These are phyloP conservation scores for Cyberlindnera euphorbiae DNA, from an alignment of 805 yeast genomes.

Conservation along the genomic window DNA sequence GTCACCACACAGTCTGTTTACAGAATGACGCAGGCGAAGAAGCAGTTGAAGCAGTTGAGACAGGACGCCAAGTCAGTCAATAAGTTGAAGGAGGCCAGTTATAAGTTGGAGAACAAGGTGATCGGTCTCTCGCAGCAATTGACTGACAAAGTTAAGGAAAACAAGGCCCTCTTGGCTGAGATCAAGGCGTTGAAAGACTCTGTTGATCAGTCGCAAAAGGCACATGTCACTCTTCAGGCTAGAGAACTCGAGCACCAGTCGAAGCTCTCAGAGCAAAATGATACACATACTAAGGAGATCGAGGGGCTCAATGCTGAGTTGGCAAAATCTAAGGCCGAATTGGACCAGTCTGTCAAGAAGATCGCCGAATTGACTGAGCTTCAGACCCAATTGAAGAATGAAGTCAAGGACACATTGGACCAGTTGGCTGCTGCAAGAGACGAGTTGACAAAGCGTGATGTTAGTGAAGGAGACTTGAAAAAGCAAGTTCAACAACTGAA, in stretches of 20 bases:
- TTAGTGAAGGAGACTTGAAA: constrained; percentile 57
- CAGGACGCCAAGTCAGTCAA: constrained; percentile 90
- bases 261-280: constrained; percentile 39
- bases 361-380: constrained; percentile 55
- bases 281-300: constrained; percentile 45
- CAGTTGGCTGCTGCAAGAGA: constrained; percentile 58
- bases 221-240: constrained; percentile 49
- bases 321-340: constrained; percentile 47
- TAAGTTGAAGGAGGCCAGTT: constrained; percentile 86
- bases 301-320: constrained; percentile 52
- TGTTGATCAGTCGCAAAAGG: constrained; percentile 48
- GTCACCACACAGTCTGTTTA: constrained; percentile 71
- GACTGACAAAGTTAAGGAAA: constrained; percentile 75
- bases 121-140: constrained; percentile 87
- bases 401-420: constrained; percentile 55
- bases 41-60: constrained; percentile 58
- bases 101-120: constrained; percentile 94
- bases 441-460: constrained; percentile 52
- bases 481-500: constrained; percentile 44
- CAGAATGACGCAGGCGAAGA: constrained; percentile 71
- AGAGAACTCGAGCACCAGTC: constrained; percentile 51
- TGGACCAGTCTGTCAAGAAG: constrained; percentile 51
- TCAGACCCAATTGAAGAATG: constrained; percentile 59
- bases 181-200: constrained; percentile 46
- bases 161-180: constrained; percentile 62